A percentile compares a stretch with the other conserved stretches of the same genome.
Conservation (phyloP, 2,329 filamentous ascomycete genomes). For the Nemania sp. region DNA sequence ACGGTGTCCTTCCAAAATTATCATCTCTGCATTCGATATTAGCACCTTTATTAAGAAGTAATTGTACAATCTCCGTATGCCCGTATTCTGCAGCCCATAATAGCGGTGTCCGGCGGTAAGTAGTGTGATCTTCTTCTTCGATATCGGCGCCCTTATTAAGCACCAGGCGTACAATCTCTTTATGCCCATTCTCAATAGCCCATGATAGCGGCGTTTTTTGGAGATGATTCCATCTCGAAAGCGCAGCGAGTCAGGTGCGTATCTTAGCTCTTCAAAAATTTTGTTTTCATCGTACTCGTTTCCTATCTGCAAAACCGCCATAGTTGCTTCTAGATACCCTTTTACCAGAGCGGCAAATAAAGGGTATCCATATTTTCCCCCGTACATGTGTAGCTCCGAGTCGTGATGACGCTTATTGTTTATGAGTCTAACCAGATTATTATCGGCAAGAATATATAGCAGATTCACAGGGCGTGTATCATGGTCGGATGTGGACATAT, state of each 20-base stretch:
- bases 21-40: neutral
- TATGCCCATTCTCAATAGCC: neutral
- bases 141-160: neutral
- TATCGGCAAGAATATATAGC: conserved; percentile 16
- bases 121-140: neutral
- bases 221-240: no score
- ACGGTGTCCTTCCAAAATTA: neutral
- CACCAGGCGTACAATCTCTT: neutral
- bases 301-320: no score
- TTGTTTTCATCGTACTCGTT: no score
- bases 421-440: conserved; percentile 13
- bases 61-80: neutral
- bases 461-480: conserved; percentile 9
- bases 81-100: neutral
- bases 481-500: no score
- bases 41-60: neutral
- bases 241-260: neutral
- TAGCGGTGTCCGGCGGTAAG: neutral
- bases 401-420: neutral
- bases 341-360: conserved; percentile 14
- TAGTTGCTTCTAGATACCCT: neutral
- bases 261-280: neutral
- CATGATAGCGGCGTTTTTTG: neutral
- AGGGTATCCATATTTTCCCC: neutral
- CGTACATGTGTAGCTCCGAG: neutral